Percentiles rank a stretch among this genome's conserved stretches.
Evolutionary conservation across 2,329 filamentous ascomycete genomes (phyloP).

Genomic region (Reticulascus tulasneorum): DNA sequence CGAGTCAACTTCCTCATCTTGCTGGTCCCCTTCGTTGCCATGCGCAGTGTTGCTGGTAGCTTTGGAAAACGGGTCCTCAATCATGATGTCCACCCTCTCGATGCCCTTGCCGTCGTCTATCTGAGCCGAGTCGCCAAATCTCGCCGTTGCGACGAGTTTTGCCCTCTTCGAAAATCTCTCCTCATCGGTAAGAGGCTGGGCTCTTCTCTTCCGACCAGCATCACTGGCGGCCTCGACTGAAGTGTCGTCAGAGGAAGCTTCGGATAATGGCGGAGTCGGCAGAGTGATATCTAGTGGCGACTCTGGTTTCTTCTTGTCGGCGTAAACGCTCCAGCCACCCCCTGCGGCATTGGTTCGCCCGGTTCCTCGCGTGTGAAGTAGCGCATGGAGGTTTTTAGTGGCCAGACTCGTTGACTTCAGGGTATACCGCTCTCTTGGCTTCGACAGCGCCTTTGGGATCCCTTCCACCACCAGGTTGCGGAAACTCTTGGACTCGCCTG

Average conservation of each 20-base stretch:
- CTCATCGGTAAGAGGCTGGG: not conserved
- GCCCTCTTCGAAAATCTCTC: slow-evolving; percentile 4
- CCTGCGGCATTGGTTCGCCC: slow-evolving; percentile 67
- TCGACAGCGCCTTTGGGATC: slow-evolving; percentile 77
- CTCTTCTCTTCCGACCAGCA: slow-evolving; percentile 6
- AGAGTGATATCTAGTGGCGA: slow-evolving; percentile 52
- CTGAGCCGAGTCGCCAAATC: slow-evolving; percentile 63
- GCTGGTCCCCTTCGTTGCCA: slow-evolving; percentile 24
- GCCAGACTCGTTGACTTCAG: slow-evolving; percentile 65
- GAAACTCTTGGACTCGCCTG: slow-evolving; percentile 58
- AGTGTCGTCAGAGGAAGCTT: slow-evolving; percentile 21
- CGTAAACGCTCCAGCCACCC: slow-evolving; percentile 78
- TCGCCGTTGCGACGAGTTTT: slow-evolving; percentile 54
- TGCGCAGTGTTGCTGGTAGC: slow-evolving; percentile 20
- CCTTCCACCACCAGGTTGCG: slow-evolving; percentile 71
- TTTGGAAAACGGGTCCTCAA: slow-evolving; percentile 54
- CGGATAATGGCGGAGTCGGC: slow-evolving; percentile 43
- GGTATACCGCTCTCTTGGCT: slow-evolving; percentile 67
- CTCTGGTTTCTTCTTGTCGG: slow-evolving; percentile 53
- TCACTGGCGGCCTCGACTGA: slow-evolving; percentile 6
- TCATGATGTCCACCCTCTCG: slow-evolving; percentile 55
- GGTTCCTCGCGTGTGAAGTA: slow-evolving; percentile 66
- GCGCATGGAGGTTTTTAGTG: slow-evolving; percentile 66
- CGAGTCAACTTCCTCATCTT: slow-evolving; percentile 17
- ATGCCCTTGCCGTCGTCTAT: slow-evolving; percentile 56